phyloP scores from a whole-genome alignment of 345 rosid genomes.

The Citrus sinensis region DVS_A1.0 CM039161.1:5700501-5701000 shows the following conservation, averaged over 20 bases:
- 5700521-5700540: not conserved
- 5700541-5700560: conserved; percentile 6
- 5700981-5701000: too few relatives aligned
- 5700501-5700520: conserved; percentile 6
- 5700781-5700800: not conserved
- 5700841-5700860: not conserved
- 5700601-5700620: not conserved
- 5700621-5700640: conserved; percentile 21
- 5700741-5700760: not conserved
- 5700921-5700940: too few relatives aligned
- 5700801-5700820: not conserved
- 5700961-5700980: too few relatives aligned
- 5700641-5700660: not conserved
- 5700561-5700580: conserved; percentile 36
- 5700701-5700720: conserved; percentile 3
- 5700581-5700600: not conserved
- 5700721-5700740: not conserved
- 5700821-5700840: not conserved
- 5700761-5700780: not conserved
- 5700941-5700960: too few relatives aligned
- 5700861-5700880: not conserved
- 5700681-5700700: not conserved
- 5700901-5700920: not conserved
- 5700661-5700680: not conserved
- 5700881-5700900: too few relatives aligned